Evolutionary conservation across 805 yeast genomes (phyloP), one percentile per base, ranked within the genome.

Genomic region (Saturnispora hagleri): DNA sequence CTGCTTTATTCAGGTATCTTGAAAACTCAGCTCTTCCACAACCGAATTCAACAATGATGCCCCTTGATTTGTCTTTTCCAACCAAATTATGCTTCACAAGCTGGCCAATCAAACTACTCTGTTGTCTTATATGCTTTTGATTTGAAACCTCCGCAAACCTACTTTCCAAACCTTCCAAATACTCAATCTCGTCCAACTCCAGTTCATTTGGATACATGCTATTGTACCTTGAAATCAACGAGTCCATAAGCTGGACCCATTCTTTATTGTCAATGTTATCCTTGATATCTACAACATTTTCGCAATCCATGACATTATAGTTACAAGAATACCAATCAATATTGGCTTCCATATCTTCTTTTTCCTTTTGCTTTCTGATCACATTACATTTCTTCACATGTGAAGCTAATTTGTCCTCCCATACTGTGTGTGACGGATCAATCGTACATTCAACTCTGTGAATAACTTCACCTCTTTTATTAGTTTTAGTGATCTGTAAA

Each of bases 1-100:
- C 43, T 3, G 71, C 57, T 62, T 69, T 48, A 62, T 66, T 73
- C 12, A 86, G 69, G 59, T 80, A 85, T 53, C 95, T 67, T 1
- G 89, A 76, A 24, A 89, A 73, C 62, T 90, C 97, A 2, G 87
- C 96, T 56, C 90, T 77, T 0, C 97, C 97, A 64, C 96, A 86
- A 0, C 97, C 97, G 71, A 88, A 89, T 66, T 89, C 97, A 28
- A 85, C 63, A 61, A 80, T 79, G 48, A 72, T 67, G 6, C 47
- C 48, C 22, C 53, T 46, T 17, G 49, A 31, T 36, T 59, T 50
- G 2, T 58, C 53, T 2, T 63, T 41, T 1, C 66, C 63, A 38
- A 84, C 67, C 7, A 83, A 61, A 0, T 62, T 62, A 15, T 65
- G 56, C 4, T 66, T 62, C 24, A 74, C 70, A 59, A 89, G 64